phyloP scores from a whole-genome alignment of 2,329 filamentous ascomycete species.

The Zymoseptoria pseudotritici region DNA sequence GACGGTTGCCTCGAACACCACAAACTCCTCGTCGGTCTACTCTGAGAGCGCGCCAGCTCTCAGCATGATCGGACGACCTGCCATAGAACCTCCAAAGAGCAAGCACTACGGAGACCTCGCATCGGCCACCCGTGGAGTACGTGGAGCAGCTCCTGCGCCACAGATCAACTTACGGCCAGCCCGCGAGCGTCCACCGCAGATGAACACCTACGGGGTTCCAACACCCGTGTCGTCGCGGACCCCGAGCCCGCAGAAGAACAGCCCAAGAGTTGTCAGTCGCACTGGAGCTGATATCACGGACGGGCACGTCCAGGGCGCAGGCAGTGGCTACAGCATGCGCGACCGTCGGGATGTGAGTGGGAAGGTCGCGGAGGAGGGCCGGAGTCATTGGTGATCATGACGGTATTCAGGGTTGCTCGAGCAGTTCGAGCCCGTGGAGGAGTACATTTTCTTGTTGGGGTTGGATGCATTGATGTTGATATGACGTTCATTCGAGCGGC shows the following conservation, averaged over 20 bases:
- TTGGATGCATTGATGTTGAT: neutral
- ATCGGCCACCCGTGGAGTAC: conserved; percentile 34
- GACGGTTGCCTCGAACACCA: conserved; percentile 24
- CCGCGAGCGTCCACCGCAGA: neutral
- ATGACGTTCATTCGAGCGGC: neutral
- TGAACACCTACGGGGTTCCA: conserved; percentile 9
- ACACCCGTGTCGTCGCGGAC: conserved; percentile 11
- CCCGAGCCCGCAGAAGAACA: conserved; percentile 16
- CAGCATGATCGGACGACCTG: conserved; percentile 6
- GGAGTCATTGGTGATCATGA: conserved; percentile 28
- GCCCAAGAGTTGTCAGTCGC: conserved; percentile 38
- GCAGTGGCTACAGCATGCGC: conserved; percentile 26
- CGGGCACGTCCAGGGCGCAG: conserved; percentile 20
- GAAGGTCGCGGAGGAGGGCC: conserved; percentile 65
- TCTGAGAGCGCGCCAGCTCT: conserved; percentile 27
- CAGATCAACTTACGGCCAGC: neutral
- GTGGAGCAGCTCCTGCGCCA: conserved; percentile 14
- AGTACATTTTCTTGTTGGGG: neutral
- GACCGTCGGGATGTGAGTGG: conserved; percentile 61
- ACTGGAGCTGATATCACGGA: conserved; percentile 41
- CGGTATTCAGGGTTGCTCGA: too few relatives aligned
- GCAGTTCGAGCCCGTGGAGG: too few relatives aligned
- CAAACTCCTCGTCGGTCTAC: conserved; percentile 27
- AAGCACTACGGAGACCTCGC: conserved; percentile 43
- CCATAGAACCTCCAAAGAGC: conserved; percentile 31